These are phyloP conservation scores for Saitoella complicata DNA, from an alignment of 805 yeast genomes.

Conservation along the genomic window DNA sequence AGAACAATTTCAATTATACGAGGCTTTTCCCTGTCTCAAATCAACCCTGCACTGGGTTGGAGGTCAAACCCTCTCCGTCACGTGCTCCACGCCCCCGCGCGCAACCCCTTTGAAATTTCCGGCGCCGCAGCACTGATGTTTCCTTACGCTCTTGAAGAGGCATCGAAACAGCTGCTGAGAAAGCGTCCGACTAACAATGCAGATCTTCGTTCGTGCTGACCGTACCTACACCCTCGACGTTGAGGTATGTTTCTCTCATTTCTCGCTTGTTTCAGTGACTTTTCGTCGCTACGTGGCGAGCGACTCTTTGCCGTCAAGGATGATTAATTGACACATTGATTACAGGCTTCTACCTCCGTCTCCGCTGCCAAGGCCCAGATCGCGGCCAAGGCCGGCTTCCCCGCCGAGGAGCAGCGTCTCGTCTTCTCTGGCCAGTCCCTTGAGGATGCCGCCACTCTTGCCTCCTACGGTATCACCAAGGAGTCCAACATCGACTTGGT, in stretches of 20 bases:
- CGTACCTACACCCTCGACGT: constrained; percentile 82
- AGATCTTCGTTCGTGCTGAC: constrained; percentile 53
- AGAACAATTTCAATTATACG: no score
- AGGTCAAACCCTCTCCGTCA: no score
- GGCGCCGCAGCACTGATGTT: no score
- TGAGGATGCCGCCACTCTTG: constrained; percentile 74
- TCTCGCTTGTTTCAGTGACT: constrained; percentile 13
- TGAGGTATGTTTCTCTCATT: constrained; percentile 30
- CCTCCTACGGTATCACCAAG: constrained; percentile 97
- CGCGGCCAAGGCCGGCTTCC: constrained; percentile 95
- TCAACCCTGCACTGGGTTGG: no score
- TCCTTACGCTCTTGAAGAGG: not conserved
- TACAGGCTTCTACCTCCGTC: constrained; percentile 81
- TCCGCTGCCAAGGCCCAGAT: constrained; percentile 94
- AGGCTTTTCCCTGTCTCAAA: no score
- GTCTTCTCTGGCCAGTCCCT: constrained; percentile 50
- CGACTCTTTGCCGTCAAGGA: not conserved
- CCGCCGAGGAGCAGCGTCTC: constrained; percentile 94
- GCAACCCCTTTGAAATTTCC: no score
- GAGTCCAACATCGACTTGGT: constrained; percentile 94
- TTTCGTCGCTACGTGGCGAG: constrained; percentile 1
- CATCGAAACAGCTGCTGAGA: not conserved
- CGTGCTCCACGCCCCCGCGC: no score
- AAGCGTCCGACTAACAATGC: constrained; percentile 19
- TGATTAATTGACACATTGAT: not conserved